Evolutionary conservation across 2,329 filamentous ascomycete genomes (phyloP).

Genomic region (Exutisphaerella laricina): DNA sequence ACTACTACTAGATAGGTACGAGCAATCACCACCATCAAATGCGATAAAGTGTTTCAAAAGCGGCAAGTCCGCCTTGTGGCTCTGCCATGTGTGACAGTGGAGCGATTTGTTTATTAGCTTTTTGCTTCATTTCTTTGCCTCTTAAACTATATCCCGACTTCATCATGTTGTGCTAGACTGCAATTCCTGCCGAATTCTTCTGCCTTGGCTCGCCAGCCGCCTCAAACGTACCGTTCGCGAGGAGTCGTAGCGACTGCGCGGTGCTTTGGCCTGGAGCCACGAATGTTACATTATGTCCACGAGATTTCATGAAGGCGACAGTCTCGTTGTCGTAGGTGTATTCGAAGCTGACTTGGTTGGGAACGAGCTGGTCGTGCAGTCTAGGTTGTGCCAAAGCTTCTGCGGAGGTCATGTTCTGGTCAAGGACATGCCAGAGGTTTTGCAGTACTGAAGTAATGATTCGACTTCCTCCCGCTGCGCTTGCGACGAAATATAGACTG

Average conservation of each 20-base stretch:
- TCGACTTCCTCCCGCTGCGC: conserved; percentile 71
- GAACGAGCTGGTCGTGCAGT: conserved; percentile 77
- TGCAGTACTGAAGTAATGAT: conserved; percentile 79
- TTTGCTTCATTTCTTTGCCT: no score
- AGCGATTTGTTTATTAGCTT: no score
- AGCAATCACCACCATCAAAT: no score
- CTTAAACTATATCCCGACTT: no score
- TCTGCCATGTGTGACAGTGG: no score
- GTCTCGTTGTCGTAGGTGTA: conserved; percentile 60
- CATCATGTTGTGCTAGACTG: conserved; percentile 14
- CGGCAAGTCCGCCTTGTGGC: no score
- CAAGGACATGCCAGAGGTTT: conserved; percentile 66
- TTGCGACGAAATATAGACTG: conserved; percentile 62
- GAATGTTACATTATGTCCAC: conserved; percentile 69
- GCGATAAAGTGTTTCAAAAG: no score
- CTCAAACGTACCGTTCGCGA: conserved; percentile 65
- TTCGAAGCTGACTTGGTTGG: conserved; percentile 64
- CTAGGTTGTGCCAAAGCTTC: conserved; percentile 62
- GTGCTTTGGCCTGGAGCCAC: conserved; percentile 58
- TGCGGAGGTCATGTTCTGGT: conserved; percentile 54
- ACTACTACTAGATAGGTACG: no score
- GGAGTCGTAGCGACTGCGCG: conserved; percentile 62
- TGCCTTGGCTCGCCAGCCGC: conserved; percentile 73
- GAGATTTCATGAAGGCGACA: conserved; percentile 55
- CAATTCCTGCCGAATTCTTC: conserved; percentile 61